phyloP scores from a whole-genome alignment of 1,139 yeast species.

The Pneumocystis carinii region DNA sequence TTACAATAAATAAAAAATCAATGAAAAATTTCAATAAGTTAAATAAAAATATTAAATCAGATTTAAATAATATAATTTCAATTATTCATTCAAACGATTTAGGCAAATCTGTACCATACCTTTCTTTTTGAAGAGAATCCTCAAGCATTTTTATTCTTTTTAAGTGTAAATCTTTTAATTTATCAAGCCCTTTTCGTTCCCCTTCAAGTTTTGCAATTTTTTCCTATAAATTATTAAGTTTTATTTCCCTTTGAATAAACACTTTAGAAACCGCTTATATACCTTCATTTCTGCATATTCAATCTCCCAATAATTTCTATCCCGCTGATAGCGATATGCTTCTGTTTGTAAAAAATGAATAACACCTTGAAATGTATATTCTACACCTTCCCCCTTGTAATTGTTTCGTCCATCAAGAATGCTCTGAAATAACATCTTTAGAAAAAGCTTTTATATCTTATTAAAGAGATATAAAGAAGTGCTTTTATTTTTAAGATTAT shows the following conservation, averaged over 20 bases:
- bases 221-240: constrained; percentile 16
- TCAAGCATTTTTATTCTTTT: constrained; percentile 21
- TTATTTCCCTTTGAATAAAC: not conserved
- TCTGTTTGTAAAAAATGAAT: constrained; percentile 45
- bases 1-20: not conserved
- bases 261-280: constrained; percentile 3
- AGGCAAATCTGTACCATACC: constrained; percentile 4
- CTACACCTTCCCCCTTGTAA: not conserved
- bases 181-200: constrained; percentile 25
- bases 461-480: not conserved
- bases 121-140: constrained; percentile 13
- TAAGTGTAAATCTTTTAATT: constrained; percentile 19
- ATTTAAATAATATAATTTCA: not conserved
- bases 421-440: not conserved
- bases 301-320: constrained; percentile 41
- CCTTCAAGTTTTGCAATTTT: constrained; percentile 29
- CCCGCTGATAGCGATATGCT: constrained; percentile 42
- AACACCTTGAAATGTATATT: constrained; percentile 26
- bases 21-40: not conserved
- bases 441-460: not conserved
- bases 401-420: not conserved
- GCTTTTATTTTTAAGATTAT: not conserved
- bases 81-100: not conserved
- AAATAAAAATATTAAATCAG: not conserved
- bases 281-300: constrained; percentile 39